These are phyloP conservation scores for Pichia rugopelliculosa DNA, from an alignment of 805 yeast species.

Conservation along the genomic window DNA sequence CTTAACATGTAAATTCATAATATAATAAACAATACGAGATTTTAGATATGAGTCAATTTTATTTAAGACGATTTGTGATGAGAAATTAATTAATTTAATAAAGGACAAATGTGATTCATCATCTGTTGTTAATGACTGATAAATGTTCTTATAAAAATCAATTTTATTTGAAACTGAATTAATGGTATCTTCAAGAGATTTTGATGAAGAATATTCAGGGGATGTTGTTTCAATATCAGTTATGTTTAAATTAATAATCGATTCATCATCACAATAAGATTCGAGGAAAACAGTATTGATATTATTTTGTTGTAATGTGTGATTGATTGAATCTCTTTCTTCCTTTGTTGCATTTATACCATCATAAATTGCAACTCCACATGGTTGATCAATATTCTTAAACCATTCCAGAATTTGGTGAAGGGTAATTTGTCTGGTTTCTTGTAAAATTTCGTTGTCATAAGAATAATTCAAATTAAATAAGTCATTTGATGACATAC, in stretches of 20 bases:
- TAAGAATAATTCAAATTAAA: constrained; percentile 53
- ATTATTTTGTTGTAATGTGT: constrained; percentile 47
- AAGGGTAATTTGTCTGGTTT: constrained; percentile 68
- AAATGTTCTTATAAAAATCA: constrained; percentile 60
- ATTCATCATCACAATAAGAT: constrained; percentile 81
- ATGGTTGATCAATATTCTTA: constrained; percentile 54
- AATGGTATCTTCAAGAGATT: constrained; percentile 65
- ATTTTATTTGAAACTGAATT: constrained; percentile 70
- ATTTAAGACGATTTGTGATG: constrained; percentile 82
- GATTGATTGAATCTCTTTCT: constrained; percentile 58
- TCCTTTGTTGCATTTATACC: constrained; percentile 82
- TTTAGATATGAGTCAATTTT: constrained; percentile 82
- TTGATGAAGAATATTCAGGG: constrained; percentile 62
- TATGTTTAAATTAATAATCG: constrained; percentile 61
- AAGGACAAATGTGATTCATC: constrained; percentile 65
- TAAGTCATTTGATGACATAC: constrained; percentile 57
- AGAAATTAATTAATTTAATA: constrained; percentile 81
- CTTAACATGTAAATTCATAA: constrained; percentile 90
- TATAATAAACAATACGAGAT: constrained; percentile 87
- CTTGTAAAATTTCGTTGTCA: constrained; percentile 45
- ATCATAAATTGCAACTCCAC: constrained; percentile 83
- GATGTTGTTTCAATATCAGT: constrained; percentile 69
- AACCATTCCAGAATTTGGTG: constrained; percentile 85
- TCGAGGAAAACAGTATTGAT: constrained; percentile 91
- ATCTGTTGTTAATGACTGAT: constrained; percentile 63